A percentile compares a stretch with the other conserved stretches of the same genome.
These are phyloP conservation scores for Apodospora peruviana DNA, from an alignment of 495 filamentous ascomycete species.

Conservation along the genomic window DNA sequence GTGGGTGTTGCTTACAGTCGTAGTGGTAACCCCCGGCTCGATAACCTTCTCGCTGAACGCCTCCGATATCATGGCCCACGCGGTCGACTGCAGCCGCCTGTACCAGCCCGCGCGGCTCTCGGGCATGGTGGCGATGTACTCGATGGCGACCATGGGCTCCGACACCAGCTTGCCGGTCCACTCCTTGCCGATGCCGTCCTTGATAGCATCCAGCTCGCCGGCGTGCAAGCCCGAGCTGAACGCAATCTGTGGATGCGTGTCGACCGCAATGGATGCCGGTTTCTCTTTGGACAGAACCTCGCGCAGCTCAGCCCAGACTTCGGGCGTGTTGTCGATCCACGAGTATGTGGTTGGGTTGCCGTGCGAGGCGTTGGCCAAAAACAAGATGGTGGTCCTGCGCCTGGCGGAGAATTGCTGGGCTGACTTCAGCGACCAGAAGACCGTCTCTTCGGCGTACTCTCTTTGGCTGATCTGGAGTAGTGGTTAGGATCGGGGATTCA, in stretches of 20 bases:
- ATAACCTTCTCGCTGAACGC: conserved; percentile 40
- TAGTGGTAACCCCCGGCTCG: conserved; percentile 34
- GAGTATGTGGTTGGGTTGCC: conserved; percentile 19
- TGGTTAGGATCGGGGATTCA: not conserved
- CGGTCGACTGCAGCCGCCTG: conserved; percentile 37
- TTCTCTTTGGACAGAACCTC: conserved; percentile 24
- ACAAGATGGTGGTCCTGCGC: conserved; percentile 38
- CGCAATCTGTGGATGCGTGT: conserved; percentile 33
- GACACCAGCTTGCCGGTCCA: conserved; percentile 31
- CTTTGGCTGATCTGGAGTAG: conserved; percentile 38
- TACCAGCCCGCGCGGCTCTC: conserved; percentile 34
- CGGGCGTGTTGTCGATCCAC: conserved; percentile 41
- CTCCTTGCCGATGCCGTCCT: conserved; percentile 23
- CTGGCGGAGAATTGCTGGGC: conserved; percentile 39
- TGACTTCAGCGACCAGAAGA: conserved; percentile 43
- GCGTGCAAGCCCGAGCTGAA: conserved; percentile 40
- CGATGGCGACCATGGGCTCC: conserved; percentile 38
- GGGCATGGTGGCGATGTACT: conserved; percentile 39
- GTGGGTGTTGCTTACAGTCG: conserved; percentile 22
- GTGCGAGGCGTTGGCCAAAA: conserved; percentile 27
- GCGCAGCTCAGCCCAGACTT: conserved; percentile 30
- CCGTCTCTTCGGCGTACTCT: conserved; percentile 45
- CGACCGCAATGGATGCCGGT: conserved; percentile 32
- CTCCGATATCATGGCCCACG: conserved; percentile 43
- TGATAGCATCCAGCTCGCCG: conserved; percentile 33